Percentiles rank a stretch among this genome's conserved stretches.
These are phyloP conservation scores for Phytophthora lateralis DNA, from an alignment of 352 stramenopile species.

Conservation along the genomic window DNA sequence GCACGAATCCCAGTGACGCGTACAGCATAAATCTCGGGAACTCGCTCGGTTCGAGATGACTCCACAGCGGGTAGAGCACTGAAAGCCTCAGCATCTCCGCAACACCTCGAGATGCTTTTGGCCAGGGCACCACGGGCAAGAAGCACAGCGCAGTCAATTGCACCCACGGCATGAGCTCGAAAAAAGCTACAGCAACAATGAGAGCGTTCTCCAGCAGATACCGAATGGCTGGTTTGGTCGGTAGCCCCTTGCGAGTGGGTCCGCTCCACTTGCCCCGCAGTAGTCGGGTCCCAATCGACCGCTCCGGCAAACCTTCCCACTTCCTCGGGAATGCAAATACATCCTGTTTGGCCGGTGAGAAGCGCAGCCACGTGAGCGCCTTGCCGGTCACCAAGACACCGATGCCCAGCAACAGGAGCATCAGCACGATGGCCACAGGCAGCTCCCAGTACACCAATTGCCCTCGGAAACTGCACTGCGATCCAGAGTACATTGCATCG, in stretches of 20 bases:
- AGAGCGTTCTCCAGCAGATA: slow-evolving; percentile 37
- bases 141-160: slow-evolving; percentile 57
- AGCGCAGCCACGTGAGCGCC: slow-evolving; percentile 38
- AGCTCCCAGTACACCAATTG: slow-evolving; percentile 59
- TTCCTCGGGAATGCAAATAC: slow-evolving; percentile 55
- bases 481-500: slow-evolving; percentile 49
- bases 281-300: slow-evolving; percentile 11
- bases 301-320: slow-evolving; percentile 9
- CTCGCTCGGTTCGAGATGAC: slow-evolving; percentile 38
- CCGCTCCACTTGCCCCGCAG: slow-evolving; percentile 45
- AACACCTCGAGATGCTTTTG: slow-evolving; percentile 28
- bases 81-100: slow-evolving; percentile 48
- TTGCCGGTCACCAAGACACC: slow-evolving; percentile 36
- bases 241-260: slow-evolving; percentile 35
- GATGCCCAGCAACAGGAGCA: slow-evolving; percentile 46
- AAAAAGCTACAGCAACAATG: slow-evolving; percentile 31
- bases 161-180: slow-evolving; percentile 57
- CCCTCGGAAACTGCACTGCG: slow-evolving; percentile 49
- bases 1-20: slow-evolving; percentile 44
- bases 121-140: slow-evolving; percentile 61
- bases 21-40: slow-evolving; percentile 50
- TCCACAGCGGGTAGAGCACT: slow-evolving; percentile 57
- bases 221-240: slow-evolving; percentile 24
- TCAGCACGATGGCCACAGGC: slow-evolving; percentile 41
- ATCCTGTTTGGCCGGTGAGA: slow-evolving; percentile 36